Percentiles rank a stretch among this genome's conserved stretches.
phyloP scores from a whole-genome alignment of 1,284 basidiomycete species.

The Ustilago shanxiensis region DNA sequence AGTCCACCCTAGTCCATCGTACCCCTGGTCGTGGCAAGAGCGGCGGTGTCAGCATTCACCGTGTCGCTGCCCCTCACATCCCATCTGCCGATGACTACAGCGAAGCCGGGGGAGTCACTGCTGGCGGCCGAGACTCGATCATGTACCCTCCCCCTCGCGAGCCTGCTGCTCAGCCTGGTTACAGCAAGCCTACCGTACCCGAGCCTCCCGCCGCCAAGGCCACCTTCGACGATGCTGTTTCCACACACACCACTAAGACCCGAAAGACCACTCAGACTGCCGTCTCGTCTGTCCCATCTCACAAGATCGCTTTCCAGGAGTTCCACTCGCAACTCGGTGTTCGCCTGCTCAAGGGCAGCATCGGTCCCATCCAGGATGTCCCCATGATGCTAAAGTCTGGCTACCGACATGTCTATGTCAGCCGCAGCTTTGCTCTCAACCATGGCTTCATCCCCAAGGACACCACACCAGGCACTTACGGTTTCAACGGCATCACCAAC shows the following conservation, averaged over 20 bases:
- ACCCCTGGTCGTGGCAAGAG: conserved; percentile 67
- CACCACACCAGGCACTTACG: conserved; percentile 77
- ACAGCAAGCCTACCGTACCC: conserved; percentile 57
- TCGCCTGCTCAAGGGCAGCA: conserved; percentile 88
- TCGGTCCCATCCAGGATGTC: conserved; percentile 84
- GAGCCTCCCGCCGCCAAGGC: conserved; percentile 38
- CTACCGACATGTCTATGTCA: conserved; percentile 94
- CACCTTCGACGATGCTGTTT: conserved; percentile 48
- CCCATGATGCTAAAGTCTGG: conserved; percentile 90
- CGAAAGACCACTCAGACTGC: conserved; percentile 57
- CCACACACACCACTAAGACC: conserved; percentile 57
- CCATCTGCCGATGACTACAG: conserved; percentile 65
- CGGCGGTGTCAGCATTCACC: conserved; percentile 67
- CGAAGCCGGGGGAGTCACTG: conserved; percentile 66
- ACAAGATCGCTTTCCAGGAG: conserved; percentile 70
- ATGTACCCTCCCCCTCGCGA: conserved; percentile 68
- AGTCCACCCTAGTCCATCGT: conserved; percentile 66
- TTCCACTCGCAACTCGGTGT: conserved; percentile 77
- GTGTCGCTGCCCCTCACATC: conserved; percentile 59
- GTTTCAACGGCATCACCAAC: conserved; percentile 80
- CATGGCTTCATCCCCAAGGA: conserved; percentile 90
- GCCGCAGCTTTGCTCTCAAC: conserved; percentile 88
- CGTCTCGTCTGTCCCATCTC: conserved; percentile 49
- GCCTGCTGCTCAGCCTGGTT: conserved; percentile 55
- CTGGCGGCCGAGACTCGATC: conserved; percentile 68